A percentile compares a stretch with the other conserved stretches of the same genome.
phyloP scores from a whole-genome alignment of 768 basidiomycete genomes.

The Gymnopilus dilepis region DNA sequence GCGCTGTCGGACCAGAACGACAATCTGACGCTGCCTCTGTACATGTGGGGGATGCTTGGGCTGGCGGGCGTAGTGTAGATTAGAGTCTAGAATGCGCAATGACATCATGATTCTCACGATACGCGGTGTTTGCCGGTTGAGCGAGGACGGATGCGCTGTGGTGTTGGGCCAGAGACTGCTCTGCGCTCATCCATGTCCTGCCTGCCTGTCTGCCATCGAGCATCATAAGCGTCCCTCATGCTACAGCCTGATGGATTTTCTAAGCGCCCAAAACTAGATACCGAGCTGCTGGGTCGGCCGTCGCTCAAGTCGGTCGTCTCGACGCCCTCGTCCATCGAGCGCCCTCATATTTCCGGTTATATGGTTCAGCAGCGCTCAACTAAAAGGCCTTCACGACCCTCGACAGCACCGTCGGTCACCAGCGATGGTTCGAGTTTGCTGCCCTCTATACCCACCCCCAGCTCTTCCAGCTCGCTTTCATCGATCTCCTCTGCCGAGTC shows the following conservation, averaged over 20 bases:
- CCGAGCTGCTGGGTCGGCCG: neutral
- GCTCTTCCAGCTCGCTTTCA: conserved; percentile 1
- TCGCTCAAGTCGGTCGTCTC: neutral
- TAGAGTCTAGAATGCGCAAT: conserved; percentile 16
- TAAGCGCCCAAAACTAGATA: neutral
- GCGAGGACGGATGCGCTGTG: neutral
- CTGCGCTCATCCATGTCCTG: conserved; percentile 7
- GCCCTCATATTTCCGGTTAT: conserved; percentile 20
- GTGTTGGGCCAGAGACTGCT: neutral
- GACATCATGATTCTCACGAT: conserved; percentile 41
- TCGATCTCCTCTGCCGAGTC: neutral
- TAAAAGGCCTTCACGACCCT: conserved; percentile 37
- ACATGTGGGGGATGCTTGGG: conserved; percentile 89
- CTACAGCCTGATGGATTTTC: conserved; percentile 17
- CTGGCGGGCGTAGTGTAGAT: conserved; percentile 48
- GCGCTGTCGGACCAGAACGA: conserved; percentile 96
- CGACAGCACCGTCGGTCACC: conserved; percentile 42
- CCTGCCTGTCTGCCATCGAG: neutral
- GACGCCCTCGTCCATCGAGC: conserved; percentile 7
- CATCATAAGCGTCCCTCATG: conserved; percentile 14
- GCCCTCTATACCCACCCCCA: conserved; percentile 37
- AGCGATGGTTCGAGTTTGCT: conserved; percentile 46
- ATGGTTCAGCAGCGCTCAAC: conserved; percentile 26
- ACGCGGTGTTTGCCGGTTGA: conserved; percentile 2
- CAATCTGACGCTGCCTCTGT: conserved; percentile 95